Percentiles rank a stretch among this genome's conserved stretches.
Evolutionary conservation across 495 filamentous ascomycete species (phyloP).

Genomic region (Aspergillus asperescens): DNA sequence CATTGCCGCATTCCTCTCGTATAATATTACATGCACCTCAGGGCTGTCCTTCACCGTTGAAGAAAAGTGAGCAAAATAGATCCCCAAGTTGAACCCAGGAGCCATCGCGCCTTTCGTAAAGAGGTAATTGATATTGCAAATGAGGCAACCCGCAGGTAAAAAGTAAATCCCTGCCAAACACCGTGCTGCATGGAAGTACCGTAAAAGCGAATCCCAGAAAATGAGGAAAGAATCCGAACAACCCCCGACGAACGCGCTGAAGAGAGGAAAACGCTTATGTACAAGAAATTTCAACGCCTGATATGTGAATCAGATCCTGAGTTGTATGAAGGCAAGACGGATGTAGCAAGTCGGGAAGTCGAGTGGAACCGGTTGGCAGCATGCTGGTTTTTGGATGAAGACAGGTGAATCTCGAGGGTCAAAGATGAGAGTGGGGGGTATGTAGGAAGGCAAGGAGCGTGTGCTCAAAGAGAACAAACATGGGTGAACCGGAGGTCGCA

Average conservation of each 20-base stretch:
- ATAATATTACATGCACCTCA: slow-evolving; percentile 40
- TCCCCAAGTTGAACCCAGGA: not conserved
- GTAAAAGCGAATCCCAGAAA: not conserved
- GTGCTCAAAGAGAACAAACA: not conserved
- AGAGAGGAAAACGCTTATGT: slow-evolving; percentile 11
- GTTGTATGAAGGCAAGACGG: not conserved
- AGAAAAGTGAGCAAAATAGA: slow-evolving; percentile 7
- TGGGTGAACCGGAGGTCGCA: not conserved
- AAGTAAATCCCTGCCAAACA: not conserved
- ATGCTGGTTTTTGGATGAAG: not conserved
- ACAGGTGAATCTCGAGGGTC: not conserved
- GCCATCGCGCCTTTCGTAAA: not conserved
- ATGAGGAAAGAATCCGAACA: not conserved
- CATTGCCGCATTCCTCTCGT: slow-evolving; percentile 43
- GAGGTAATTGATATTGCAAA: not conserved
- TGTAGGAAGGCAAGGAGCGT: not conserved
- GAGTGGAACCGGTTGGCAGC: not conserved
- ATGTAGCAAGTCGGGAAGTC: not conserved
- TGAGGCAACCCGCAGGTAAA: not conserved
- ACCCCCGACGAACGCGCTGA: not conserved
- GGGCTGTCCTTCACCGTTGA: not conserved
- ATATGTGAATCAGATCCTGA: slow-evolving; percentile 2
- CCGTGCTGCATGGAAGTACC: slow-evolving; percentile 3
- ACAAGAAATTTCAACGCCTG: slow-evolving; percentile 10
- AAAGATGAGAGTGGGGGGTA: not conserved